phyloP scores from a whole-genome alignment of 345 rosid genomes.

The Sisymbrium irio region DNA sequence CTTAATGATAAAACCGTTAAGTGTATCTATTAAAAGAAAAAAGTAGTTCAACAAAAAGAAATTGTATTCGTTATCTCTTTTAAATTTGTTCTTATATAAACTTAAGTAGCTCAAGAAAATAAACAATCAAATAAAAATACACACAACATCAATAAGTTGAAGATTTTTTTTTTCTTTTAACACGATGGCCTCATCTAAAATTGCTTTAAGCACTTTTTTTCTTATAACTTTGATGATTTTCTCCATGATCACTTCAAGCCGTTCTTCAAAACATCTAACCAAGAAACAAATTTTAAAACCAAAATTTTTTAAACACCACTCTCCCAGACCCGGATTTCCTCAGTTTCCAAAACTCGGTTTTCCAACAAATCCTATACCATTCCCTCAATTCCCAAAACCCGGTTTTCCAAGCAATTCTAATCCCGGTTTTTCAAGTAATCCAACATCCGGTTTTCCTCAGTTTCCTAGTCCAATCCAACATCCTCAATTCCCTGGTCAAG shows the following conservation, averaged over 20 bases:
- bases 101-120: neutral
- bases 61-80: neutral
- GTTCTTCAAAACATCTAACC: neutral
- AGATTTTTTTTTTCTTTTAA: neutral
- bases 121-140: neutral
- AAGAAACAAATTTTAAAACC: neutral
- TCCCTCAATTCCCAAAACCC: neutral
- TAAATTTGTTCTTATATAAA: constrained; percentile 19
- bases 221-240: neutral
- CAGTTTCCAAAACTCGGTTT: neutral
- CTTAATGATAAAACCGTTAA: neutral
- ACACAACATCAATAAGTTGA: neutral
- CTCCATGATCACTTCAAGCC: neutral
- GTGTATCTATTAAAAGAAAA: constrained; percentile 22
- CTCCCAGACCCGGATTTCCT: neutral
- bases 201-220: neutral
- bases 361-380: neutral
- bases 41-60: neutral
- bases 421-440: too few species aligned
- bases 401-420: constrained; percentile 3
- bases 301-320: neutral
- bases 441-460: too few species aligned
- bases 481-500: too few species aligned
- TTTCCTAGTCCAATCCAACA: too few species aligned
- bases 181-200: constrained; percentile 18